Evolutionary conservation across 371 early-diverging fungal genomes (phyloP).

Genomic region (Actinomucor elegans): DNA sequence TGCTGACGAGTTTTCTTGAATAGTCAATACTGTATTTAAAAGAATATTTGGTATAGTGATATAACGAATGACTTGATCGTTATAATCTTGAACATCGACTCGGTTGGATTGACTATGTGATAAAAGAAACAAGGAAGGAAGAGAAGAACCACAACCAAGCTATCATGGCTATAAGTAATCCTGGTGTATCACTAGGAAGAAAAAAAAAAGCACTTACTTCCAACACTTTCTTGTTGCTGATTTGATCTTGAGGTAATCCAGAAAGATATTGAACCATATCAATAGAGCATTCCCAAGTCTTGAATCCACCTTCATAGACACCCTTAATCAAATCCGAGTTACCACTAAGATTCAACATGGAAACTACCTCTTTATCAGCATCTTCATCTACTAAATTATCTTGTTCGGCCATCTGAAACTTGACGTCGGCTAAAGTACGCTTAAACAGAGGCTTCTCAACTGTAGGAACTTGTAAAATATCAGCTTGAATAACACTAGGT

Average conservation of each 20-base stretch:
- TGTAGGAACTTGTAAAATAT: constrained; percentile 28
- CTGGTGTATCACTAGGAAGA: not conserved
- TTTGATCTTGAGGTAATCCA: constrained; percentile 32
- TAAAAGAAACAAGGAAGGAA: constrained; percentile 83
- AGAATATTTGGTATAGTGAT: constrained; percentile 91
- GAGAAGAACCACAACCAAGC: constrained; percentile 90
- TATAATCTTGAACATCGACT: constrained; percentile 92
- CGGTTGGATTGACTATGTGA: constrained; percentile 39
- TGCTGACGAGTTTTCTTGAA: constrained; percentile 21
- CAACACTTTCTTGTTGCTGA: constrained; percentile 57
- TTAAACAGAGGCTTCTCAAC: constrained; percentile 40
- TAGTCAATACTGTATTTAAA: constrained; percentile 64
- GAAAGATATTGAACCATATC: constrained; percentile 78
- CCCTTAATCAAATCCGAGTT: constrained; percentile 80
- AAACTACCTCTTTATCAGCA: constrained; percentile 32
- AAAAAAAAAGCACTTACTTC: constrained; percentile 62
- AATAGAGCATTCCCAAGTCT: constrained; percentile 94
- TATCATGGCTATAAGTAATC: too few relatives aligned
- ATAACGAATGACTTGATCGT: constrained; percentile 81
- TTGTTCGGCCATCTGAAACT: constrained; percentile 78
- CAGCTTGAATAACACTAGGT: constrained; percentile 42
- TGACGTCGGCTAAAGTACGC: constrained; percentile 80
- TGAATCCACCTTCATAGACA: constrained; percentile 93
- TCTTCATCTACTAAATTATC: constrained; percentile 54
- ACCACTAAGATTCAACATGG: constrained; percentile 59